These are phyloP conservation scores for Thermomyces lanuginosus DNA, from an alignment of 2,329 filamentous ascomycete genomes.

Conservation along the genomic window DNA sequence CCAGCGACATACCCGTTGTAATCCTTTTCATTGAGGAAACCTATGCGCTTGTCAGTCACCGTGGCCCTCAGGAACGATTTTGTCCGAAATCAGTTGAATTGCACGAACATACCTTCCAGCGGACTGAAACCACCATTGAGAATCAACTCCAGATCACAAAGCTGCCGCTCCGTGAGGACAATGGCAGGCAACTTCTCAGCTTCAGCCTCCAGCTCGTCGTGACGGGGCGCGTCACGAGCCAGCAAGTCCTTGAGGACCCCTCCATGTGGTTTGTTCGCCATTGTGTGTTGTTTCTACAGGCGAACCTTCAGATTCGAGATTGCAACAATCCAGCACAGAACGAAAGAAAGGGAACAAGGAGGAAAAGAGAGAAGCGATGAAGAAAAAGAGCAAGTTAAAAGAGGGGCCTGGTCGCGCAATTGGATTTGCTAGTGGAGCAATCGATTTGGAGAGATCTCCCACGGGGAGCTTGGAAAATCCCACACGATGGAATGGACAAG, in stretches of 20 bases:
- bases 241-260: conserved; percentile 96
- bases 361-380: neutral
- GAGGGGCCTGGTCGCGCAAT: neutral
- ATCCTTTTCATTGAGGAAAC: conserved; percentile 94
- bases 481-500: too few species aligned
- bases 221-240: conserved; percentile 73
- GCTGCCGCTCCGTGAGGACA: conserved; percentile 75
- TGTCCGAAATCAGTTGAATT: conserved; percentile 2
- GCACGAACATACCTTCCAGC: conserved; percentile 58
- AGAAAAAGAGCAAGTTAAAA: neutral
- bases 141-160: conserved; percentile 94
- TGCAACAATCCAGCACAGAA: neutral
- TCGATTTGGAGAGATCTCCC: neutral
- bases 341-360: neutral
- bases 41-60: conserved; percentile 40
- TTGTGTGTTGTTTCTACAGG: conserved; percentile 12
- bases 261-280: conserved; percentile 54
- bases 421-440: neutral
- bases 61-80: conserved; percentile 4
- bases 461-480: neutral
- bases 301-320: too few species aligned
- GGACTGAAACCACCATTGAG: conserved; percentile 96
- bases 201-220: conserved; percentile 63
- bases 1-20: conserved; percentile 60
- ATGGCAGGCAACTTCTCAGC: conserved; percentile 76